phyloP scores from a whole-genome alignment of 2,329 filamentous ascomycete genomes.

The Phyllosticta ampelicida region DNA sequence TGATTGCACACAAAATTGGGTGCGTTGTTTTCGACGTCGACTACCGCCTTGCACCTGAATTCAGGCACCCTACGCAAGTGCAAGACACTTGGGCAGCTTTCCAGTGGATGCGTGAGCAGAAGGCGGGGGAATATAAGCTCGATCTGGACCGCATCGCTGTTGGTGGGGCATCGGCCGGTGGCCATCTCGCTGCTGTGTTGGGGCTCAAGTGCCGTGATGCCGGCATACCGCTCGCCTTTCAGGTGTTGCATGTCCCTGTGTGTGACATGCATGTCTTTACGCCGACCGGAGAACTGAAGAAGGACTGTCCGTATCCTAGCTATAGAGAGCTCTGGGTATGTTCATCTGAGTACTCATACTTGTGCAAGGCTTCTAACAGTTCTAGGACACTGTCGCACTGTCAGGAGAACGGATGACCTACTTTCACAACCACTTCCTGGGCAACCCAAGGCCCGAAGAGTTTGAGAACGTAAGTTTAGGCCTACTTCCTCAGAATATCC shows the following conservation, averaged over 20 bases:
- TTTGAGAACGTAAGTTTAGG: constrained; percentile 24
- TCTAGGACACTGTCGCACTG: constrained; percentile 22
- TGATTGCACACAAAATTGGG: constrained; percentile 12
- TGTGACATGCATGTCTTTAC: constrained; percentile 30
- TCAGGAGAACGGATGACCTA: constrained; percentile 29
- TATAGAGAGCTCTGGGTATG: constrained; percentile 8
- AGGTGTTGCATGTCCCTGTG: constrained; percentile 28
- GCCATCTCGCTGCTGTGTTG: constrained; percentile 30
- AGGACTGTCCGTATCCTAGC: constrained; percentile 28
- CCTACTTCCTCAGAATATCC: too few relatives aligned
- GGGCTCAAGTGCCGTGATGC: constrained; percentile 29
- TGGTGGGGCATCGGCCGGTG: constrained; percentile 32
- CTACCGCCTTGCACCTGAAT: constrained; percentile 26
- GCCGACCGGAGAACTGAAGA: constrained; percentile 24
- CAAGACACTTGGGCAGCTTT: constrained; percentile 26
- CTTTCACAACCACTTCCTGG: constrained; percentile 30
- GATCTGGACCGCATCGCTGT: constrained; percentile 16
- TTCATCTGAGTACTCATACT: not conserved
- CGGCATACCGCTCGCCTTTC: constrained; percentile 25
- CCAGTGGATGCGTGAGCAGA: constrained; percentile 15
- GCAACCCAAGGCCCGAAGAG: constrained; percentile 24
- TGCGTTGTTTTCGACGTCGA: constrained; percentile 23
- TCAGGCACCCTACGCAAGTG: constrained; percentile 22
- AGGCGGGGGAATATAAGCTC: constrained; percentile 2
- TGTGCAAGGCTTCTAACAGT: constrained; percentile 28